Conservation (phyloP, 331 rosid species). For the Pyracantha coccinea region DNA sequence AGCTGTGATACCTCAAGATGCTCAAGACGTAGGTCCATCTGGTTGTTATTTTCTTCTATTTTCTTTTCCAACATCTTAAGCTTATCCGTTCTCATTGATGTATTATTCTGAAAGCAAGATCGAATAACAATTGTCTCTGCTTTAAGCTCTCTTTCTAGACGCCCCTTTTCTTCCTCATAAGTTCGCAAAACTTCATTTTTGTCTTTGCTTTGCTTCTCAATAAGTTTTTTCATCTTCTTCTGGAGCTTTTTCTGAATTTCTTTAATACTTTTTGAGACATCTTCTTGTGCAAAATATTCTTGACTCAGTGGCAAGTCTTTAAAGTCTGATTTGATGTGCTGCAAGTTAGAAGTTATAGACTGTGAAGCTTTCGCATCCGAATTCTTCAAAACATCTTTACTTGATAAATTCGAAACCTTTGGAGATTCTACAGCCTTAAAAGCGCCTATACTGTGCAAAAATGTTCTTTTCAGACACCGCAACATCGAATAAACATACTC, state of each 20-base stretch:
- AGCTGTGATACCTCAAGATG: conserved; percentile 32
- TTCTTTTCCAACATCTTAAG: conserved; percentile 35
- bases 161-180: conserved; percentile 24
- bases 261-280: conserved; percentile 43
- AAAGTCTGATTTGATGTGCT: conserved; percentile 1
- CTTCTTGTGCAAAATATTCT: conserved; percentile 29
- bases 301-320: conserved; percentile 5
- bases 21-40: conserved; percentile 29
- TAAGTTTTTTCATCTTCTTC: conserved; percentile 33
- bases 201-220: conserved; percentile 40
- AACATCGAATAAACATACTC: conserved; percentile 48
- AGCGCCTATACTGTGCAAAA: conserved; percentile 29
- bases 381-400: conserved; percentile 1
- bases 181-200: conserved; percentile 16
- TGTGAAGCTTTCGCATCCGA: background rate
- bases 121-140: conserved; percentile 29
- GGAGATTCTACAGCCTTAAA: conserved; percentile 20
- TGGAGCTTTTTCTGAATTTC: conserved; percentile 44
- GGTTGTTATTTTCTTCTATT: conserved; percentile 24
- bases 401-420: conserved; percentile 17
- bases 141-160: conserved; percentile 22
- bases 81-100: conserved; percentile 26
- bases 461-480: conserved; percentile 58
- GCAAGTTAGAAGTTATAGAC: background rate
- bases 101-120: conserved; percentile 29